Evolutionary conservation across 345 rosid genomes (phyloP).

Genomic region (Passiflora organensis): DNA sequence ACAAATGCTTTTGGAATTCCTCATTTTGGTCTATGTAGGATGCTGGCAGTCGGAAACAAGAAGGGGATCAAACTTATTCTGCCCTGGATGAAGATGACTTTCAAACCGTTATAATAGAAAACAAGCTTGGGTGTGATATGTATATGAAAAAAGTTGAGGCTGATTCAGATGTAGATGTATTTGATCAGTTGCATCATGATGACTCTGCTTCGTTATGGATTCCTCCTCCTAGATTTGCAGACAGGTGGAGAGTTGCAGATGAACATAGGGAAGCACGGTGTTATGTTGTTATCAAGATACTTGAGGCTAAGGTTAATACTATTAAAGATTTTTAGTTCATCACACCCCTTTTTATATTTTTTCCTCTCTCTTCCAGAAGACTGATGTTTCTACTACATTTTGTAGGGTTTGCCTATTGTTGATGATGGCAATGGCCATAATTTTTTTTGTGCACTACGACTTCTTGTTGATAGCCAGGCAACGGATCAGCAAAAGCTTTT

Average conservation of each 20-base stretch:
- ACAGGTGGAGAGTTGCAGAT: slow-evolving; percentile 74
- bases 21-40: slow-evolving; percentile 40
- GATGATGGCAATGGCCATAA: slow-evolving; percentile 93
- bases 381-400: slow-evolving; percentile 11
- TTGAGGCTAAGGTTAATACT: slow-evolving; percentile 77
- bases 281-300: slow-evolving; percentile 68
- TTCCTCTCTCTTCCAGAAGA: not conserved
- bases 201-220: slow-evolving; percentile 66
- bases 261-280: slow-evolving; percentile 67
- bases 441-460: slow-evolving; percentile 90
- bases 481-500: slow-evolving; percentile 84
- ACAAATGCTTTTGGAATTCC: not conserved
- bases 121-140: slow-evolving; percentile 83
- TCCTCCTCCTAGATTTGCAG: slow-evolving; percentile 93
- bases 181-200: slow-evolving; percentile 53
- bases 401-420: slow-evolving; percentile 70
- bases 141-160: slow-evolving; percentile 72
- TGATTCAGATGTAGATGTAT: slow-evolving; percentile 44
- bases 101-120: slow-evolving; percentile 74
- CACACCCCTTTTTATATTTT: not conserved
- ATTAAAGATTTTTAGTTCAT: slow-evolving; percentile 3
- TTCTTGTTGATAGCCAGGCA: slow-evolving; percentile 68
- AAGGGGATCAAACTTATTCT: slow-evolving; percentile 60
- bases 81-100: slow-evolving; percentile 97
- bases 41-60: slow-evolving; percentile 40